Base-by-base conservation (phyloP, 768 basidiomycete species). In the button mushroom (Agaricus bisporus) region DNA sequence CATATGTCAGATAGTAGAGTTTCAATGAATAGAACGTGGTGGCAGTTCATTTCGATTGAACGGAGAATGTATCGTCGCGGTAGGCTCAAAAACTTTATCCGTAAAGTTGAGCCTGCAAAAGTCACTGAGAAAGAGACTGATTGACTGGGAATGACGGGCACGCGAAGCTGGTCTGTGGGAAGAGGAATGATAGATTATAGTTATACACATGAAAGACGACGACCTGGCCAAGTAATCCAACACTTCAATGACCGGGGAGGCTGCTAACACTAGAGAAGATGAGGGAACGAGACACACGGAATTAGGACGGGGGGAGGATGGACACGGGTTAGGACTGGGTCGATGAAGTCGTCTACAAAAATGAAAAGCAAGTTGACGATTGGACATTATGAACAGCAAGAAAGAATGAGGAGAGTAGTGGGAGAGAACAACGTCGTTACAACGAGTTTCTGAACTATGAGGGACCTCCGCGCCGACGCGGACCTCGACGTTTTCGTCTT, bases 141-240 rank as follows among this genome's bases (percentile, higher is more conserved):
- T 41, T 17, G 44, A 32, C n/a, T 7, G 38, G 32, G 28, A 17
- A 48, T 48, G 47, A 48, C 39, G 25, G 15, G 12, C 25, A 32
- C 17, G 49, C 32, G 36, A 35, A 35, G 51, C 43, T 47, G 52
- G 39, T 50, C 17, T 54, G 51, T 39, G 37, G 52, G 52, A 54
- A 54, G 49, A 51, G 52, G 45, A 47, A 47, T 17, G 52, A 51
- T 50, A 50, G 49, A 54, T 54, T 54, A 48, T 47, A 54, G 52
- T 54, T 54, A 47, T 54, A 54, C 52, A 54, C 52, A 54, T 48
- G 52, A 54, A 36, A 38, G 45, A 53, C 36, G 44, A 47, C 37
- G 46, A 54, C 52, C 52, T 53, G 45, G 39, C 37, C 52, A 45
- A 54, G 52, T 54, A 54, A 54, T 32, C 52, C 52, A 54, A 47